Conservation (phyloP, 1,139 yeast species). For the Taphrina pruni region DNA sequence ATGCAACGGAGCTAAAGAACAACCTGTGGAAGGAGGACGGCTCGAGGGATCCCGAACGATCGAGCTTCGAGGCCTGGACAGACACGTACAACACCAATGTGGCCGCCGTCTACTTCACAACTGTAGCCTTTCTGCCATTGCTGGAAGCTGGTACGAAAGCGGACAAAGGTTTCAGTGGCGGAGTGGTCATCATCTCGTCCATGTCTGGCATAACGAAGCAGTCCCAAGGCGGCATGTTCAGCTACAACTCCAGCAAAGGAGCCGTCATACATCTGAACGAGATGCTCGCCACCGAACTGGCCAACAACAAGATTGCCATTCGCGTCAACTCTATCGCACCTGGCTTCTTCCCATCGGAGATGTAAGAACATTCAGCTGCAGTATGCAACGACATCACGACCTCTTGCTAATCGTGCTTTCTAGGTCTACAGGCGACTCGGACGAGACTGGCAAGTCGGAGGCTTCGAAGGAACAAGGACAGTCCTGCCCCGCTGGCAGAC, state of each 20-base stretch:
- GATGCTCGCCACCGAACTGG: constrained; percentile 45
- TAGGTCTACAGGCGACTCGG: constrained; percentile 27
- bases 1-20: constrained; percentile 32
- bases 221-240: constrained; percentile 64
- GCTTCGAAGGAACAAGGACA: constrained; percentile 35
- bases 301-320: constrained; percentile 48
- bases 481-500: constrained; percentile 45
- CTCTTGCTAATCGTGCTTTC: too few species aligned
- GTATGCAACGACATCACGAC: too few species aligned
- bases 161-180: constrained; percentile 33
- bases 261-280: constrained; percentile 46
- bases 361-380: constrained; percentile 40
- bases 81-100: constrained; percentile 41
- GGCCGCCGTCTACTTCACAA: constrained; percentile 43
- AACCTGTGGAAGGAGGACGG: constrained; percentile 28
- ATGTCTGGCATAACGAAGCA: constrained; percentile 41
- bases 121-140: constrained; percentile 38
- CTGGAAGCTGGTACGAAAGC: constrained; percentile 30
- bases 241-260: constrained; percentile 46
- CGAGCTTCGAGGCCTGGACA: constrained; percentile 33
- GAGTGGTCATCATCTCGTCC: constrained; percentile 32
- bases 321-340: constrained; percentile 46
- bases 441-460: constrained; percentile 32
- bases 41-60: constrained; percentile 5
- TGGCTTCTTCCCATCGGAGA: constrained; percentile 47